Evolutionary conservation across 2,329 filamentous ascomycete genomes (phyloP), one percentile per base, ranked within the genome.

Genomic region (Ophiostoma novo-ulmi): DNA sequence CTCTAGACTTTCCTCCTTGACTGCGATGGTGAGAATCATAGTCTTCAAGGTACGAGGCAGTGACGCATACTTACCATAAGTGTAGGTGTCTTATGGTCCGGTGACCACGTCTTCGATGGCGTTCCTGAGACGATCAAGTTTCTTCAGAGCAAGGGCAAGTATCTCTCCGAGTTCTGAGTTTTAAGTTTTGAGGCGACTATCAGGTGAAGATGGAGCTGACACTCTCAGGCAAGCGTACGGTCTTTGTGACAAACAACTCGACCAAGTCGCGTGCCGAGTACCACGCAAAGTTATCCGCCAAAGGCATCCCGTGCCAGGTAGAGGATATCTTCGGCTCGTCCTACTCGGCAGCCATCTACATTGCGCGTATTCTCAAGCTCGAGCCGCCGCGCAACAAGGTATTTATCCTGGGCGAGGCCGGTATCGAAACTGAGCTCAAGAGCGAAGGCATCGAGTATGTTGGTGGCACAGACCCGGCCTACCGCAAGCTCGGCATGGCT

Each of bases 201-300:
- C 20, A 55, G 52, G 20, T 11, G 3, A 7, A 7, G 20, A 55
- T 8, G 7, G 20, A 17, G 20, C 52, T 22, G 58, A 13, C 22
- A 38, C 35, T 64, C 26, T 2, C 69, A 95, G 94, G 92, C 78
- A 99, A 99, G 81, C 90, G 90, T 78, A 86, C 95, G 44, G 89
- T 99, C 70, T 99, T 99, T 78, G 95, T 99, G 69, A 99, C 95
- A 58, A 99, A 99, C 83, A 99, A 99, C 83, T 97, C 93, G 77
- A 98, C 95, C 71, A 99, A 99, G 80, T 97, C 94, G 13, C 91
- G 95, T 71, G 84, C 87, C 68, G 93, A 97, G 79, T 99, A 99
- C 81, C 90, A 91, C 79, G 93, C 94, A 83, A 99, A 98, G 78
- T 89, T 99, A 72, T 88, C 91, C 66, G 82, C 82, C 70, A 85